Evolutionary conservation across 2,329 filamentous ascomycete genomes (phyloP), one percentile per base, ranked within the genome.

Genomic region (Dothistroma pini): DNA sequence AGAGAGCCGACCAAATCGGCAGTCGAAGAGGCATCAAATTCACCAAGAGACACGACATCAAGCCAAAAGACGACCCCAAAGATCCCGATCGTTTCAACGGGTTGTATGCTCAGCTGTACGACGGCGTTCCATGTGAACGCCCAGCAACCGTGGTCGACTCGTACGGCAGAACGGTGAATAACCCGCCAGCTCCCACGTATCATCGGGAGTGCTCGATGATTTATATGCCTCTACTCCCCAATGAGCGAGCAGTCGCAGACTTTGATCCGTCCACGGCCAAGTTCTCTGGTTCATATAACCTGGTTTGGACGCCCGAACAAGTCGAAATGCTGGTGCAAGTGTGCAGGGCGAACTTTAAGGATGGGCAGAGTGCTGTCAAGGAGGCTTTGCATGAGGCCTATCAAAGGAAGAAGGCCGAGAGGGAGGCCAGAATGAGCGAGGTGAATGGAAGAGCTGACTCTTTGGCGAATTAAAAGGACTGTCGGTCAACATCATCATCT

Each of bases 251-350:
- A 14, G 72, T 73, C 7, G 64, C 68, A 41, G 69, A 65, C 29
- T 74, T 70, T 56, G 71, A 73, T 63, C 71, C 71, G 4, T 67
- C 63, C 4, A 74, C 71, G 4, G 71, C 71, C 16, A 72, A 71
- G 64, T 74, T 71, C 54, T 70, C 67, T 4, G 72, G 71, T 3
- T 65, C 58, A 10, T 74, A 72, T 56, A 73, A 74, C 58, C 63
- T 72, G 7, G 70, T 74, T 11, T 74, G 72, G 72, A 74, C 71
- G 34, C 61, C 67, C 10, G 72, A 72, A 63, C 71, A 74, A 60
- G 66, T 74, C 25, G 70, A 73, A 49, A 74, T 66, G 63, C 62
- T 74, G 51, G 65, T 74, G 21, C 68, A 66, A 59, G 69, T 71
- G 1, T 71, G 70, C 47, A 55, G 57, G 14, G 65, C 59, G 31